Conservation (phyloP, 2,329 filamentous ascomycete species). For the Teratosphaeria epicoccoides region DNA sequence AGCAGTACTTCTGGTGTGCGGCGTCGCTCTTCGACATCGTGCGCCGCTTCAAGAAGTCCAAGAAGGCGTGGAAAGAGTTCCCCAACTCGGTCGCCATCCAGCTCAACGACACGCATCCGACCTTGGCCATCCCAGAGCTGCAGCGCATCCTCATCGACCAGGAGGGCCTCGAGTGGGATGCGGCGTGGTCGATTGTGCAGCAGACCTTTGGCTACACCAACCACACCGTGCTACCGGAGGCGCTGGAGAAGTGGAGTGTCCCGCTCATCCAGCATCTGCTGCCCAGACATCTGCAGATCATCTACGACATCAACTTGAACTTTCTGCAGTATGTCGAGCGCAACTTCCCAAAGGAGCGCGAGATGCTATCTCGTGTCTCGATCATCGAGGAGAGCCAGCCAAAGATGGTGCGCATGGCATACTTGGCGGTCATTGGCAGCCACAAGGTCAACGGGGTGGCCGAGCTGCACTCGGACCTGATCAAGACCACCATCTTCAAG, state of each 20-base stretch:
- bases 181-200: constrained; percentile 65
- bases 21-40: constrained; percentile 95
- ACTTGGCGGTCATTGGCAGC: constrained; percentile 85
- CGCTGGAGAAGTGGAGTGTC: constrained; percentile 96
- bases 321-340: constrained; percentile 90
- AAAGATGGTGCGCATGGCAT: constrained; percentile 98
- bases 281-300: constrained; percentile 86
- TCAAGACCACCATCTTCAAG: constrained; percentile 99
- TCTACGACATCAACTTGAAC: constrained; percentile 93
- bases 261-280: constrained; percentile 84
- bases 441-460: constrained; percentile 99
- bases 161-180: constrained; percentile 87
- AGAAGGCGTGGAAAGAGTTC: constrained; percentile 83
- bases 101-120: constrained; percentile 95
- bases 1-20: constrained; percentile 99
- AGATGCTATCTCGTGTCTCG: constrained; percentile 76
- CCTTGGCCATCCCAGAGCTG: constrained; percentile 88
- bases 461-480: constrained; percentile 92
- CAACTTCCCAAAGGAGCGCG: constrained; percentile 77
- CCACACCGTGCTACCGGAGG: constrained; percentile 93
- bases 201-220: constrained; percentile 89
- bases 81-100: constrained; percentile 93
- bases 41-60: constrained; percentile 94
- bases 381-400: constrained; percentile 95
- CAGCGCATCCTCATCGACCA: constrained; percentile 84